Conservation (phyloP, 2,329 filamentous ascomycete species). For the Fusarium pseudograminearum region DNA sequence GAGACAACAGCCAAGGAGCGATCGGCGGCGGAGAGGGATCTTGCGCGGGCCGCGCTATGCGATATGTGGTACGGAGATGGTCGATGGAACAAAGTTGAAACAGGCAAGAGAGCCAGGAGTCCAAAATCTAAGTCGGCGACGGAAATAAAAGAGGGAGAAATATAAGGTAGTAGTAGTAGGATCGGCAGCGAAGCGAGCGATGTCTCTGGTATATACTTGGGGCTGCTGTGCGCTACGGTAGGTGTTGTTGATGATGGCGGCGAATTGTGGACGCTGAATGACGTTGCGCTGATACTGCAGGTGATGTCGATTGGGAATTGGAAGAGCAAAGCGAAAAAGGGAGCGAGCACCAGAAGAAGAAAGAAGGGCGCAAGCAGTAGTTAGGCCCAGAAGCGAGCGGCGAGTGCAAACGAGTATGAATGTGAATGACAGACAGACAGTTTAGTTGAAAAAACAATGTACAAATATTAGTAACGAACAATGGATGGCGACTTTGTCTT, state of each 20-base stretch:
- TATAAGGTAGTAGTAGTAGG: conserved; percentile 5
- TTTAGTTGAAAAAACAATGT: conserved; percentile 14
- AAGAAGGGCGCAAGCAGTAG: conserved; percentile 2
- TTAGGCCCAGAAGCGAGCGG: conserved; percentile 14
- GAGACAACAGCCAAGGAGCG: conserved; percentile 38
- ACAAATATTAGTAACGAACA: not conserved
- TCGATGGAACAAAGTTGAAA: conserved; percentile 42
- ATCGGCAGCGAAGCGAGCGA: conserved; percentile 21
- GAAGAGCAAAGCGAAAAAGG: not conserved
- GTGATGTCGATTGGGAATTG: not conserved
- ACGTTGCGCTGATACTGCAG: conserved; percentile 13
- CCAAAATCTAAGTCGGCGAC: conserved; percentile 18
- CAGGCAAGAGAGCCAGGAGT: conserved; percentile 31
- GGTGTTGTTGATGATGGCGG: conserved; percentile 31
- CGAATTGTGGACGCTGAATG: conserved; percentile 30
- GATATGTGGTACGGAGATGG: conserved; percentile 34
- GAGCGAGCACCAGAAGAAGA: not conserved
- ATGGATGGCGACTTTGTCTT: conserved; percentile 19
- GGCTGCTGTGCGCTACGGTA: conserved; percentile 16
- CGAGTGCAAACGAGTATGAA: conserved; percentile 6
- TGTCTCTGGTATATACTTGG: conserved; percentile 23
- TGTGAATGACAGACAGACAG: conserved; percentile 8
- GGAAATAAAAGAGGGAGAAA: conserved; percentile 5
- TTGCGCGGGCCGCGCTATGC: conserved; percentile 39
- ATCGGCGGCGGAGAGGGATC: conserved; percentile 38